These are phyloP conservation scores for Phytopythium aichiense DNA, from an alignment of 352 stramenopile genomes.

Conservation along the genomic window DNA sequence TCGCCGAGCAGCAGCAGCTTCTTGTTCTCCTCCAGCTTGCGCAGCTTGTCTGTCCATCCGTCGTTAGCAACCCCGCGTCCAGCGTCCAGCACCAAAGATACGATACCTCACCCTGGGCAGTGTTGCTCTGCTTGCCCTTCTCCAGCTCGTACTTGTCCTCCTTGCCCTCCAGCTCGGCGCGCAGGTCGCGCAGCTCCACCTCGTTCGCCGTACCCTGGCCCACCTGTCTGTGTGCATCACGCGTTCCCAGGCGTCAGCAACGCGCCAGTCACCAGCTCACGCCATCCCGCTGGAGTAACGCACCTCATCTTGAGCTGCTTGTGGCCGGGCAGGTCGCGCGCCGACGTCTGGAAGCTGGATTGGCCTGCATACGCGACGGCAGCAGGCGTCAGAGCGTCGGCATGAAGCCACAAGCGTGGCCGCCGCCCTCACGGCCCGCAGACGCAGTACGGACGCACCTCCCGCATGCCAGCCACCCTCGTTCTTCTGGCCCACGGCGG, in stretches of 20 bases:
- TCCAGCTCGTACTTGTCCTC: conserved; percentile 70
- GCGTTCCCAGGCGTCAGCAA: neutral
- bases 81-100: too few relatives aligned
- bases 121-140: conserved; percentile 72
- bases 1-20: conserved; percentile 77
- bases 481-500: conserved; percentile 82
- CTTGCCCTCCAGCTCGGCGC: conserved; percentile 69
- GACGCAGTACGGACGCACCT: conserved; percentile 23
- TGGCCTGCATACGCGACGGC: conserved; percentile 28
- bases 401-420: neutral
- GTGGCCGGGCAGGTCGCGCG: conserved; percentile 76
- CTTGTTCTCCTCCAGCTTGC: conserved; percentile 77
- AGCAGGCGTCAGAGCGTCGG: neutral
- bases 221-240: conserved; percentile 46
- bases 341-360: conserved; percentile 76
- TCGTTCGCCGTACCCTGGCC: conserved; percentile 80
- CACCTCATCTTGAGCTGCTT: conserved; percentile 82
- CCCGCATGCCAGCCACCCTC: conserved; percentile 82
- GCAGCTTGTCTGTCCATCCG: conserved; percentile 43
- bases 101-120: conserved; percentile 58
- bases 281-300: neutral
- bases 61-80: neutral
- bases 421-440: neutral
- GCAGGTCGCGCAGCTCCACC: conserved; percentile 67
- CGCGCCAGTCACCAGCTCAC: neutral